Base-by-base conservation (phyloP, 2,329 filamentous ascomycete species). In the Colletotrichum sp. region DNA sequence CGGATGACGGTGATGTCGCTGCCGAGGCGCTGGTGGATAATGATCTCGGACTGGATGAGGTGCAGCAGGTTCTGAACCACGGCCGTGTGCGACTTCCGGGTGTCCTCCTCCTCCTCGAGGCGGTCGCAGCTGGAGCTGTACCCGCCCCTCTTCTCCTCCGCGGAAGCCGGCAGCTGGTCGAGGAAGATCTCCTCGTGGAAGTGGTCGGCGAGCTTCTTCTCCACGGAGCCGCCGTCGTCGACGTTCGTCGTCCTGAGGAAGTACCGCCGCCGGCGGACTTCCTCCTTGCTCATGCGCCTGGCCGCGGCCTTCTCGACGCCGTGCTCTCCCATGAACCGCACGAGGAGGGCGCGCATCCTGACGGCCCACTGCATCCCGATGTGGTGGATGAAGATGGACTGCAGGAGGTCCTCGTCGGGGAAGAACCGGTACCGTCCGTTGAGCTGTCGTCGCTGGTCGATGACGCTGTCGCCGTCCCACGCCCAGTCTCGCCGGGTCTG, bases 1-100 rank as follows among this genome's bases (percentile, higher is more conserved):
- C 89, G 86, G 51, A 92, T 81, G 4, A 90, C 86, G 2, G 88
- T 88, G 65, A 90, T 85, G 24, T 88, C 83, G 12, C 85, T 84
- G 55, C 87, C 83, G 1, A 89, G 76, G 24, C 84, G 81, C 31
- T 82, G 87, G 72, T 87, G 84, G 43, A 92, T 76, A 43, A 90
- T 80, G 16, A 90, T 85, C 76, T 92, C 90, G 9, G 89, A 87
- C 33, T 90, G 86, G 8, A 91, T 78, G 3, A 90, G 82, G 75
- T 91, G 90, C 6, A 92, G 83, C 21, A 92, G 84, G 5, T 85
- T 86, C 76, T 92, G 90, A 62, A 90, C 91, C 4, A 87, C 87
- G 11, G 84, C 82, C 15, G 88, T 78, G 5, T 86, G 84, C 18
- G 82, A 86, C 75, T 85, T 86, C 13, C 78, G 79, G 6, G 77